A percentile compares a stretch with the other conserved stretches of the same genome.
These are phyloP conservation scores for Phytopythium montanum DNA, from an alignment of 352 stramenopile genomes.

Conservation along the genomic window DNA sequence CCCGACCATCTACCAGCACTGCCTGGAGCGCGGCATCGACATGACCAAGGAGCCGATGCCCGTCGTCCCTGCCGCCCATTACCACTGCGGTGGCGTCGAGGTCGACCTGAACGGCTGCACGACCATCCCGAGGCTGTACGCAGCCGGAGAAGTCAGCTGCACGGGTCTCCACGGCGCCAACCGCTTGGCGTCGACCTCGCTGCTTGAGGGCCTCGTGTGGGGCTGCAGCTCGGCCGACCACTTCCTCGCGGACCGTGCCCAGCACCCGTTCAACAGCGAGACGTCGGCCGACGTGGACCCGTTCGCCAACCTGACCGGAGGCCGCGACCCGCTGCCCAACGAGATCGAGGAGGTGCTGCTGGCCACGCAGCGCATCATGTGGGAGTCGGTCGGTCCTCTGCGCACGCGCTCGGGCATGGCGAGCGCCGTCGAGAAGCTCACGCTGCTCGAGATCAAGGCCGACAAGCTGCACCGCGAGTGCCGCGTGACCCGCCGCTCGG, in stretches of 20 bases:
- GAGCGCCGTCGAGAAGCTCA: conserved; percentile 77
- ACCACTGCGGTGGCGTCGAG: conserved; percentile 92
- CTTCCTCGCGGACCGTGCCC: conserved; percentile 22
- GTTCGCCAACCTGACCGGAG: conserved; percentile 34
- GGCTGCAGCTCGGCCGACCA: conserved; percentile 86
- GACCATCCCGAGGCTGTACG: conserved; percentile 82
- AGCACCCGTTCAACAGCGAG: conserved; percentile 10
- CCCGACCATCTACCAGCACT: conserved; percentile 86
- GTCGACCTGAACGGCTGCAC: conserved; percentile 88
- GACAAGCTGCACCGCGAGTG: conserved; percentile 73
- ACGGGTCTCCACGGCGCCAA: conserved; percentile 95
- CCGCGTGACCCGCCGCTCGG: conserved; percentile 65
- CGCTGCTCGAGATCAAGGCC: conserved; percentile 70
- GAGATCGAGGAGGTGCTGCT: conserved; percentile 62
- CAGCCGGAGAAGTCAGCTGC: conserved; percentile 91
- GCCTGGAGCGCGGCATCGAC: conserved; percentile 80
- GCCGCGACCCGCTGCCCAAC: conserved; percentile 37
- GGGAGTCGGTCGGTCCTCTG: conserved; percentile 91
- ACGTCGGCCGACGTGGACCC: conserved; percentile 22
- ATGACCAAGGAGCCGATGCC: conserved; percentile 89
- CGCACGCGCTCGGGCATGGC: conserved; percentile 75
- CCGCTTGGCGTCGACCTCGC: conserved; percentile 90
- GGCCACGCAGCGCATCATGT: conserved; percentile 87
- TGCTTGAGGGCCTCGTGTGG: conserved; percentile 94
- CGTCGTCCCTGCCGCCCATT: conserved; percentile 92